phyloP scores from a whole-genome alignment of 2,329 filamentous ascomycete genomes.

The Dichotomopilus funicola region DNA sequence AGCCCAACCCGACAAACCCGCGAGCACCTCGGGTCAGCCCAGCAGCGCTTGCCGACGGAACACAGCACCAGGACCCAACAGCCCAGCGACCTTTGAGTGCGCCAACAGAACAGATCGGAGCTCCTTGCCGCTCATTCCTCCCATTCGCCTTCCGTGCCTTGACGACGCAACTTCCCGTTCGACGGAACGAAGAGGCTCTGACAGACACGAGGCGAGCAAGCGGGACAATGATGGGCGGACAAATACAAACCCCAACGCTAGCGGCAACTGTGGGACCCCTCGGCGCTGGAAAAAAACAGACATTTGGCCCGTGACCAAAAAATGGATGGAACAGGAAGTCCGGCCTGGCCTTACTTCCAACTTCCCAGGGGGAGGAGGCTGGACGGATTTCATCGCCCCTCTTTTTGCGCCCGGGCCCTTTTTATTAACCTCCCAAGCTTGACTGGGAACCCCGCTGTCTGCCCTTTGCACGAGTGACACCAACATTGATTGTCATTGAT shows the following conservation, averaged over 20 bases:
- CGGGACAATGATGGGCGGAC: not conserved
- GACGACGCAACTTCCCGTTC: constrained; percentile 4
- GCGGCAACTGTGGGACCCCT: constrained; percentile 8
- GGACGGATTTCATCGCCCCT: constrained; percentile 1
- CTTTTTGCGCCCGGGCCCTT: constrained; percentile 9
- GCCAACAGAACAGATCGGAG: no score
- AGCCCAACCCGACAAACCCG: no score
- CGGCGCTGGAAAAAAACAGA: constrained; percentile 7
- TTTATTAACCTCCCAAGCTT: not conserved
- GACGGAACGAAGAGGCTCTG: not conserved
- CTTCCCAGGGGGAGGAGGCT: not conserved
- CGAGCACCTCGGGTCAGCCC: not conserved
- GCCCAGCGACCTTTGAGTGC: no score
- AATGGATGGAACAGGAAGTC: constrained; percentile 6
- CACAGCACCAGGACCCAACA: not conserved
- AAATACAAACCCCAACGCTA: constrained; percentile 5
- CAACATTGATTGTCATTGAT: not conserved
- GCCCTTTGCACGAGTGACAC: constrained; percentile 3
- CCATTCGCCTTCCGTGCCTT: not conserved
- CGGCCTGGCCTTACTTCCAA: constrained; percentile 3
- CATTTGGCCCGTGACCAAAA: constrained; percentile 12
- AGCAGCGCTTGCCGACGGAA: not conserved
- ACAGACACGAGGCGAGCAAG: not conserved
- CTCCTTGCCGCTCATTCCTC: not conserved
- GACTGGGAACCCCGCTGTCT: constrained; percentile 10